A percentile compares a stretch with the other conserved stretches of the same genome.
These are phyloP conservation scores for Raffaelea albimanens DNA, from an alignment of 2,329 filamentous ascomycete genomes.

Conservation along the genomic window DNA sequence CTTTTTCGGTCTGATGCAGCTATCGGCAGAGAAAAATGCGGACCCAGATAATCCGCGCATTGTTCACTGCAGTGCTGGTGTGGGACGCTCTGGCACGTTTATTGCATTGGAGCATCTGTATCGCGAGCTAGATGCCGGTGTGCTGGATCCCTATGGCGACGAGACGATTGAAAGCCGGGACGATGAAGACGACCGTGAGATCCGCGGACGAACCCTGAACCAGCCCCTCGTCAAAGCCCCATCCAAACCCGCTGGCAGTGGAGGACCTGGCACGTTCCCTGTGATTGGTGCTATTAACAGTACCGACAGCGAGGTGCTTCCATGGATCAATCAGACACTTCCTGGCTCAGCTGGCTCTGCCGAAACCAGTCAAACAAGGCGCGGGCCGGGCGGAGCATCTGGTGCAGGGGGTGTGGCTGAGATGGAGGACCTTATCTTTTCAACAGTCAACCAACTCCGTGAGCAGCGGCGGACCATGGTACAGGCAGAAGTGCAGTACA, in stretches of 20 bases:
- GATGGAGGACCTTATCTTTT: slow-evolving; percentile 46
- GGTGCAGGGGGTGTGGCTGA: no score
- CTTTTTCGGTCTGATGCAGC: slow-evolving; percentile 59
- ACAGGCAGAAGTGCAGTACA: slow-evolving; percentile 74
- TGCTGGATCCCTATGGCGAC: slow-evolving; percentile 41
- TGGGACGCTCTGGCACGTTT: slow-evolving; percentile 90
- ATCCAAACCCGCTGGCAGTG: no score
- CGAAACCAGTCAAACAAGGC: neutral
- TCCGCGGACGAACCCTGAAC: no score
- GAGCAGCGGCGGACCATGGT: slow-evolving; percentile 95
- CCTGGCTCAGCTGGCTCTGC: no score
- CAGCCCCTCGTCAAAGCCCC: no score
- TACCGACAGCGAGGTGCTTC: no score
- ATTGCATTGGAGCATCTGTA: slow-evolving; percentile 91
- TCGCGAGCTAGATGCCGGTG: slow-evolving; percentile 67
- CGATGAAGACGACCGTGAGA: slow-evolving; percentile 9
- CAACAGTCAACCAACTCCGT: slow-evolving; percentile 70
- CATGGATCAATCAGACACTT: no score
- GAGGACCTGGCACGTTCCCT: no score
- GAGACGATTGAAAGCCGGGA: slow-evolving; percentile 19
- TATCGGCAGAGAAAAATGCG: slow-evolving; percentile 52
- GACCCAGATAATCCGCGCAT: slow-evolving; percentile 62
- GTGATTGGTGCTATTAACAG: no score
- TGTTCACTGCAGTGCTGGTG: slow-evolving; percentile 81
- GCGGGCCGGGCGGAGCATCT: neutral